Evolutionary conservation across 345 rosid species (phyloP), one percentile per base, ranked within the genome.

Genomic region (Gossypium turneri): DNA sequence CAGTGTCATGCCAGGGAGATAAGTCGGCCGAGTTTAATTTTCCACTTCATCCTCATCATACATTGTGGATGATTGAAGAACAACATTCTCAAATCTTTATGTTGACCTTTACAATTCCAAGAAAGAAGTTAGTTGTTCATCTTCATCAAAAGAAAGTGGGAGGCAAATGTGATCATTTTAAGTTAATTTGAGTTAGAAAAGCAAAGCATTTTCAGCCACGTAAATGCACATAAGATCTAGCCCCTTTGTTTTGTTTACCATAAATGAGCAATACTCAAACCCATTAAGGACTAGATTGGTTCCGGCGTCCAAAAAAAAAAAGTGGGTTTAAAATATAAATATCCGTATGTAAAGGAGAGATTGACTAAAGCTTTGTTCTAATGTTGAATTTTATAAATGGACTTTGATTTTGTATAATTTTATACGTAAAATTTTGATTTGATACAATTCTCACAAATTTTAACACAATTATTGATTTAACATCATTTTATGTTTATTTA

Each of bases 301-400:
- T 34, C 41, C 7, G 1, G 41, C 7, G 7, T 34, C 41, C 7
- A 5, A 34, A 5, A 34, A 27, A 34, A 34, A 29, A 34, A 4
- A 34, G 4, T 27, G 29, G 29, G 6, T 34, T 29, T 29, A 34
- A 34, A 34, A 4, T 34, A 34, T 34, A 4, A 34, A 34, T 34
- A 34, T 34, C 6, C 6, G 6, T 4, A 2, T 24, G 1, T 29
- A 34, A 34, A 34, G 5, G 1, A 34, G 38, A 34, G 38, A 34
- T 34, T 34, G 1, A 34, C 1, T 4, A 34, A 34, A 34, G 6
- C 34, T 29, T 29, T 29, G 5, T 29, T 29, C 34, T 29, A 29
- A 29, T 29, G 1, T 0, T 1, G 0, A 29, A 29, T 29, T 29
- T 29, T 29, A 29, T 29, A 29, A 29, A 29, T 0, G 1, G 0